phyloP scores from a whole-genome alignment of 495 filamentous ascomycete genomes.

The Amorphotheca resinae region DNA sequence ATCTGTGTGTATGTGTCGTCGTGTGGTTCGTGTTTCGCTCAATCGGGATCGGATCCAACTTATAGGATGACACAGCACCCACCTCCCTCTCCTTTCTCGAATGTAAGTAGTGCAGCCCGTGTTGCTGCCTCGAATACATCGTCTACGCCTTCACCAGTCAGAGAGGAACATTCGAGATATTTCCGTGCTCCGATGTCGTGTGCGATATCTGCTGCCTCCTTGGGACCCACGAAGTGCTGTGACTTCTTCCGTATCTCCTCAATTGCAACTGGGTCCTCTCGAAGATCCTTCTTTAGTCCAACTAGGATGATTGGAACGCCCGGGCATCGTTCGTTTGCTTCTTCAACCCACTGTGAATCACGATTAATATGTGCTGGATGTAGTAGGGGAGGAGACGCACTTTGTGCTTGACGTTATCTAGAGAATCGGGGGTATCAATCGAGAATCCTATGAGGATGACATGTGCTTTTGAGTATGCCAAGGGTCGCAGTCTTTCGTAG shows the following conservation, averaged over 20 bases:
- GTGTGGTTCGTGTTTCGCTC: background rate
- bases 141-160: slow-evolving; percentile 97
- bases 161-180: slow-evolving; percentile 92
- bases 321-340: slow-evolving; percentile 89
- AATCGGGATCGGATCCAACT: slow-evolving; percentile 25
- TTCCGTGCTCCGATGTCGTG: slow-evolving; percentile 82
- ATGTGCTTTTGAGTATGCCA: slow-evolving; percentile 96
- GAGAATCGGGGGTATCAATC: slow-evolving; percentile 86
- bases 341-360: slow-evolving; percentile 72
- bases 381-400: slow-evolving; percentile 34
- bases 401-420: slow-evolving; percentile 98
- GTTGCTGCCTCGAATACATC: slow-evolving; percentile 98
- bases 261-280: slow-evolving; percentile 82
- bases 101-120: slow-evolving; percentile 81
- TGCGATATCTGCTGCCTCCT: slow-evolving; percentile 68
- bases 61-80: slow-evolving; percentile 91
- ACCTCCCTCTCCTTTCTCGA: slow-evolving; percentile 71
- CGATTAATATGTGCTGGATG: slow-evolving; percentile 12
- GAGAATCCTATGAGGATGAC: slow-evolving; percentile 95
- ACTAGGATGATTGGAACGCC: slow-evolving; percentile 92
- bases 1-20: background rate
- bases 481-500: slow-evolving; percentile 85
- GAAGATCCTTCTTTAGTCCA: slow-evolving; percentile 94
- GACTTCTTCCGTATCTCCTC: slow-evolving; percentile 98
- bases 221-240: slow-evolving; percentile 67